A percentile compares a stretch with the other conserved stretches of the same genome.
Evolutionary conservation across 2,329 filamentous ascomycete species (phyloP).

Genomic region (Leptographium flavum): DNA sequence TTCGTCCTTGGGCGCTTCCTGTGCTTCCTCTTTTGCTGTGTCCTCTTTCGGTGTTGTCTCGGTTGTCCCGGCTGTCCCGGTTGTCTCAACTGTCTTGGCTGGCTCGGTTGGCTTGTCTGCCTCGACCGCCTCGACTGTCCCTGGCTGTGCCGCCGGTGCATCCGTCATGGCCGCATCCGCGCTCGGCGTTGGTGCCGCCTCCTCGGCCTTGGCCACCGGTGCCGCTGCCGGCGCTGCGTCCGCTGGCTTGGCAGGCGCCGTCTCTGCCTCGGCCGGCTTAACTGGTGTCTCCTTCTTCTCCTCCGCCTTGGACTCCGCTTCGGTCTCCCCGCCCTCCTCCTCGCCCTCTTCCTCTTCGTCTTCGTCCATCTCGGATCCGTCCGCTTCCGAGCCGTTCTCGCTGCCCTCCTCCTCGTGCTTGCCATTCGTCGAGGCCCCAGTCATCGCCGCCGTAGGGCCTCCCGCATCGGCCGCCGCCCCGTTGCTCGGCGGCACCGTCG

Average conservation of each 20-base stretch:
- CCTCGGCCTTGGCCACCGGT: background rate
- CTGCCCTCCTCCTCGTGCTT: conserved; percentile 8
- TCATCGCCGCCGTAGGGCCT: background rate
- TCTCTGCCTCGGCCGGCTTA: background rate
- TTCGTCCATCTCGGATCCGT: conserved; percentile 9
- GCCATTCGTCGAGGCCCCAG: background rate
- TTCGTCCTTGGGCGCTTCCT: background rate
- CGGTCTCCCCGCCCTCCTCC: background rate
- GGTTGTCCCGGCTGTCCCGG: background rate
- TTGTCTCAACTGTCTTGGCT: too few species aligned
- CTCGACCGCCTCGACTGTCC: background rate
- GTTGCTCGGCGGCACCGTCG: background rate
- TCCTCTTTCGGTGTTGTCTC: too few species aligned
- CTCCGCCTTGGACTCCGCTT: background rate
- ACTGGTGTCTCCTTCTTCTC: too few species aligned
- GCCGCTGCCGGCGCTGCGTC: background rate
- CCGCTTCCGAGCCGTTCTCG: conserved; percentile 8
- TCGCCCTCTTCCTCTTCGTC: conserved; percentile 9
- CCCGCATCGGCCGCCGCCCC: background rate
- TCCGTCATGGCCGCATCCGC: conserved; percentile 7
- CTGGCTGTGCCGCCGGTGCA: background rate
- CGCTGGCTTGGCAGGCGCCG: background rate
- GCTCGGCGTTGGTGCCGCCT: background rate
- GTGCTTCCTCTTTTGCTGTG: too few species aligned
- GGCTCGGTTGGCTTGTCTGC: too few species aligned